phyloP scores from a whole-genome alignment of 1,284 basidiomycete species.

The Microbotryum scabiosae region DNA sequence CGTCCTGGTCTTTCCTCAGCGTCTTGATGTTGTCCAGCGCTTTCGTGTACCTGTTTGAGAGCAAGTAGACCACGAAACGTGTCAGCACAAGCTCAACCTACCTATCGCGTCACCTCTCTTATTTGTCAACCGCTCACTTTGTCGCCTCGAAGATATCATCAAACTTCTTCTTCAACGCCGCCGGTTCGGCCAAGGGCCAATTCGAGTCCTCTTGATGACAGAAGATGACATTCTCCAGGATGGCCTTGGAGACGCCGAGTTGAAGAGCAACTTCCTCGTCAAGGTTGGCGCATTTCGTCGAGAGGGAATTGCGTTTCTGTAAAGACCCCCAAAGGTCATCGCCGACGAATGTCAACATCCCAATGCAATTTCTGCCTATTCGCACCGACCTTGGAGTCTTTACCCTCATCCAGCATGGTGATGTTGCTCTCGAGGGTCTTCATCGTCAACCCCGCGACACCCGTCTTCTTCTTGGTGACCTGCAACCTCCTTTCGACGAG shows the following conservation, averaged over 20 bases:
- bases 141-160: slow-evolving; percentile 99
- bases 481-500: slow-evolving; percentile 87
- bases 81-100: too few relatives aligned
- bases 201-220: slow-evolving; percentile 99
- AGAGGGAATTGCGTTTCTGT: slow-evolving; percentile 69
- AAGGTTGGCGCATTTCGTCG: slow-evolving; percentile 93
- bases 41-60: slow-evolving; percentile 70
- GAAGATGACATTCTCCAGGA: slow-evolving; percentile 97
- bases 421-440: slow-evolving; percentile 94
- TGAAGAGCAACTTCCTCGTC: slow-evolving; percentile 85
- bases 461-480: slow-evolving; percentile 77
- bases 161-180: slow-evolving; percentile 72
- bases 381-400: slow-evolving; percentile 59
- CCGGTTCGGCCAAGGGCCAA: slow-evolving; percentile 91
- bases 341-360: not conserved
- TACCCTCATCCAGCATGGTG: slow-evolving; percentile 58
- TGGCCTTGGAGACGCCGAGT: slow-evolving; percentile 92
- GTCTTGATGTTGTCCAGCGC: slow-evolving; percentile 87
- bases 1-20: slow-evolving; percentile 77
- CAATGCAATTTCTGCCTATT: too few relatives aligned
- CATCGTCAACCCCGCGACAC: slow-evolving; percentile 67
- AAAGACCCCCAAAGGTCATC: not conserved
- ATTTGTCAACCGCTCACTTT: slow-evolving; percentile 48
- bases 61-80: not conserved
- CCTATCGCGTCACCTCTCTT: slow-evolving; percentile 3